A percentile compares a stretch with the other conserved stretches of the same genome.
phyloP scores from a whole-genome alignment of 208 protist genomes.

The Leishmania major region DNA sequence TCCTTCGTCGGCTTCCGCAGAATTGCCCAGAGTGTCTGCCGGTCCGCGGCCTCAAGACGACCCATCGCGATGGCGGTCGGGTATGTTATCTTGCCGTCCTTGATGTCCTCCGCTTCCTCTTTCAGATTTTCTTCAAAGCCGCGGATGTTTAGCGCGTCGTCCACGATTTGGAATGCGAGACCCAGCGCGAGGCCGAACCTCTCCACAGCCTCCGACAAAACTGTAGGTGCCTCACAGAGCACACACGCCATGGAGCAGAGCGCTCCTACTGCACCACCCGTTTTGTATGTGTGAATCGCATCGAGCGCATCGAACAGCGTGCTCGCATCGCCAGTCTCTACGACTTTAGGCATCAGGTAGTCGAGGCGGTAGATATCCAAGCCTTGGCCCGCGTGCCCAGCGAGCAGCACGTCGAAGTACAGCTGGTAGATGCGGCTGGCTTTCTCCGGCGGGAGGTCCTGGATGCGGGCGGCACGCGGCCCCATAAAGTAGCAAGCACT shows the following conservation, averaged over 20 bases:
- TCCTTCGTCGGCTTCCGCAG: conserved; percentile 31
- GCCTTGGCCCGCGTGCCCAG: conserved; percentile 67
- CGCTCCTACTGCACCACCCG: conserved; percentile 39
- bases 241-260: conserved; percentile 59
- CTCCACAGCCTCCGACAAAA: conserved; percentile 34
- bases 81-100: conserved; percentile 65
- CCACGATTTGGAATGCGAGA: conserved; percentile 71
- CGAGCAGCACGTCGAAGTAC: conserved; percentile 60
- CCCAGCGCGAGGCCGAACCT: conserved; percentile 51
- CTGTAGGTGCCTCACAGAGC: conserved; percentile 38
- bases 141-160: conserved; percentile 58
- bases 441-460: conserved; percentile 43
- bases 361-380: conserved; percentile 66
- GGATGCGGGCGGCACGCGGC: conserved; percentile 38
- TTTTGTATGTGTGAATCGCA: conserved; percentile 65
- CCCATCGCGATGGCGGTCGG: conserved; percentile 54
- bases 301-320: conserved; percentile 43
- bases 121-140: conserved; percentile 48
- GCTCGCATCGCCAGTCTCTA: conserved; percentile 43
- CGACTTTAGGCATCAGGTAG: conserved; percentile 52
- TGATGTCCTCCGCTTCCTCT: conserved; percentile 51
- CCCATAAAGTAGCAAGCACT: conserved; percentile 76
- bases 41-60: conserved; percentile 31
- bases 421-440: conserved; percentile 52
- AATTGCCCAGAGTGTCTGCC: conserved; percentile 42